phyloP scores from a whole-genome alignment of 78 protist genomes.

The Dictyostelium firmibasis region DNA sequence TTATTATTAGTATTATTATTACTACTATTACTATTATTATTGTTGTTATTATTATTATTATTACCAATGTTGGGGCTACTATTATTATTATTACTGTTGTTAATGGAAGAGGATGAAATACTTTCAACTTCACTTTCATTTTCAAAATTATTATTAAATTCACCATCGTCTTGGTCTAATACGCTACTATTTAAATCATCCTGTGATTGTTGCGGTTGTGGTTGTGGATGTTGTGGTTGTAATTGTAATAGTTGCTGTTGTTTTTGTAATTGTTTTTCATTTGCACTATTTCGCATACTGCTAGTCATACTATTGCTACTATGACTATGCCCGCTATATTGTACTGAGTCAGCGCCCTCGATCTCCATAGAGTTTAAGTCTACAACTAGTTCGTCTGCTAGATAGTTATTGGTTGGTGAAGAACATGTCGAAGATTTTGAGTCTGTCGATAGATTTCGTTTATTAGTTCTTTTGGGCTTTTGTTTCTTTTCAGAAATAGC shows the following conservation, averaged over 20 bases:
- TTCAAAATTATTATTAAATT: background rate
- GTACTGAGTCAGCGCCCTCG: background rate
- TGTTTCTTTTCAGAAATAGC: background rate
- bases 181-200: background rate
- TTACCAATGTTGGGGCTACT: background rate
- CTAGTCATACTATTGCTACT: background rate
- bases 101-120: background rate
- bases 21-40: background rate
- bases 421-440: slow-evolving; percentile 6
- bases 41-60: background rate
- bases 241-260: background rate
- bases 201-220: background rate
- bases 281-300: background rate
- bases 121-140: slow-evolving; percentile 1
- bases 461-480: background rate
- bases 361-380: background rate
- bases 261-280: background rate
- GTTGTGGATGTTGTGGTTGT: background rate
- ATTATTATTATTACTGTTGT: background rate
- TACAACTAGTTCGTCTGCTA: background rate
- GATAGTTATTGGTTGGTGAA: background rate
- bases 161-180: background rate
- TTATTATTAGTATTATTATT: too few relatives aligned
- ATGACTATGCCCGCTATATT: background rate
- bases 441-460: slow-evolving; percentile 2